A percentile compares a stretch with the other conserved stretches of the same genome.
These are phyloP conservation scores for Ustilago hordei DNA, from an alignment of 1,284 basidiomycete species.

Conservation along the genomic window DNA sequence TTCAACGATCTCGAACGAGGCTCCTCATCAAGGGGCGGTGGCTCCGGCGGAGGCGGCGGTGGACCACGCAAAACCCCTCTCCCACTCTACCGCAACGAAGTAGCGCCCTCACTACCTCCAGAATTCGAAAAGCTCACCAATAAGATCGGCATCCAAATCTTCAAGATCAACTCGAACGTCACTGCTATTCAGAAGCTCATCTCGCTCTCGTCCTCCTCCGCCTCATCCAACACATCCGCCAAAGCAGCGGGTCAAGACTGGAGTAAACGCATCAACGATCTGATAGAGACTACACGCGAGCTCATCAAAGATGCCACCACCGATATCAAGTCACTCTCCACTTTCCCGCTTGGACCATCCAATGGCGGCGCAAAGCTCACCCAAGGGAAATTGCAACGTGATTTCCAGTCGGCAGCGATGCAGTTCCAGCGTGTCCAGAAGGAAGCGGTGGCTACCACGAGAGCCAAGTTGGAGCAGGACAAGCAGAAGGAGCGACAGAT, in stretches of 20 bases:
- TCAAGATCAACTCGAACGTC: slow-evolving; percentile 98
- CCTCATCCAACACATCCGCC: slow-evolving; percentile 11
- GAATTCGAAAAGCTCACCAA: slow-evolving; percentile 82
- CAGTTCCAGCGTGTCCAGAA: slow-evolving; percentile 92
- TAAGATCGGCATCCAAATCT: slow-evolving; percentile 90
- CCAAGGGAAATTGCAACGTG: slow-evolving; percentile 90
- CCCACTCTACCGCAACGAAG: slow-evolving; percentile 45
- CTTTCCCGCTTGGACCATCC: slow-evolving; percentile 19
- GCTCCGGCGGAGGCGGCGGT: slow-evolving; percentile 22
- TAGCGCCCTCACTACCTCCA: slow-evolving; percentile 23
- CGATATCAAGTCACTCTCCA: slow-evolving; percentile 80
- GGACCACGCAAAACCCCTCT: slow-evolving; percentile 50
- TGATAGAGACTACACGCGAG: slow-evolving; percentile 91
- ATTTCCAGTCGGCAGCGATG: slow-evolving; percentile 87
- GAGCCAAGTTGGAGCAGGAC: slow-evolving; percentile 83
- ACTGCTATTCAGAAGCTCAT: slow-evolving; percentile 92
- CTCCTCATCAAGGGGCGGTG: slow-evolving; percentile 26
- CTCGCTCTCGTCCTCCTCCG: slow-evolving; percentile 74
- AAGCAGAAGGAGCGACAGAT: slow-evolving; percentile 81
- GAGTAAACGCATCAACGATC: slow-evolving; percentile 77
- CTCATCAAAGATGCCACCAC: slow-evolving; percentile 94
- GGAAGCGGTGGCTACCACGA: slow-evolving; percentile 84
- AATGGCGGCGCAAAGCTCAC: slow-evolving; percentile 65
- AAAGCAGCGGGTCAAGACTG: slow-evolving; percentile 70
- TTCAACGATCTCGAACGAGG: slow-evolving; percentile 73